A percentile compares a stretch with the other conserved stretches of the same genome.
These are phyloP conservation scores for Solanum aculeatissimum DNA, from an alignment of 305 asterid genomes.

Conservation along the genomic window DNA sequence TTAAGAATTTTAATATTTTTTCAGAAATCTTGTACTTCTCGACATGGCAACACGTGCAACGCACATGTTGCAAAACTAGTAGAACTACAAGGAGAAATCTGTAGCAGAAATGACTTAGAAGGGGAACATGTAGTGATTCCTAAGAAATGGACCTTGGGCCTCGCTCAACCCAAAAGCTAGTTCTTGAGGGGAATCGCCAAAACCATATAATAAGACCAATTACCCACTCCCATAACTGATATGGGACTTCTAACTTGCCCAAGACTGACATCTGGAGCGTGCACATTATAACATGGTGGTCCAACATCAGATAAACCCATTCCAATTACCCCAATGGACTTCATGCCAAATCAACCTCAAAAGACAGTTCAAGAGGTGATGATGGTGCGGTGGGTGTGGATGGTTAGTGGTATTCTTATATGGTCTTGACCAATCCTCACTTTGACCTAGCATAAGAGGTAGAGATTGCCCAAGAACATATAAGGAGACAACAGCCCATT, in stretches of 20 bases:
- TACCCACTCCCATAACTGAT: not conserved
- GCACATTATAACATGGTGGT: not conserved
- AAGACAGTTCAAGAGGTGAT: not conserved
- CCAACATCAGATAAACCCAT: not conserved
- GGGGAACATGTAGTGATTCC: not conserved
- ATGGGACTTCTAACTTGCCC: not conserved
- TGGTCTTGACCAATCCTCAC: not conserved
- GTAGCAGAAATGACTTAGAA: not conserved
- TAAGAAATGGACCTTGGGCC: not conserved
- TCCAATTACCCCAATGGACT: not conserved
- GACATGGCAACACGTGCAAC: too few species aligned
- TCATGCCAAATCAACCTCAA: not conserved
- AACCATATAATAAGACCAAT: not conserved
- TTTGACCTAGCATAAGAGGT: not conserved
- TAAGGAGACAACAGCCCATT: not conserved
- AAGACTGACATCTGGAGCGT: not conserved
- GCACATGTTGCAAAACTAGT: too few species aligned
- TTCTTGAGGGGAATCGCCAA: not conserved
- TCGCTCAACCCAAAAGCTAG: not conserved
- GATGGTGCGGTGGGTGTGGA: not conserved
- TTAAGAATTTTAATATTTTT: too few species aligned
- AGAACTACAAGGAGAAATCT: slow-evolving; percentile 1
- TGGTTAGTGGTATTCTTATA: not conserved
- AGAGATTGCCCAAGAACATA: not conserved
- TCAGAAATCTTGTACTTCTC: too few species aligned